Conservation (phyloP, 2,329 filamentous ascomycete genomes). For the Nigrospora sphaerica region DNA sequence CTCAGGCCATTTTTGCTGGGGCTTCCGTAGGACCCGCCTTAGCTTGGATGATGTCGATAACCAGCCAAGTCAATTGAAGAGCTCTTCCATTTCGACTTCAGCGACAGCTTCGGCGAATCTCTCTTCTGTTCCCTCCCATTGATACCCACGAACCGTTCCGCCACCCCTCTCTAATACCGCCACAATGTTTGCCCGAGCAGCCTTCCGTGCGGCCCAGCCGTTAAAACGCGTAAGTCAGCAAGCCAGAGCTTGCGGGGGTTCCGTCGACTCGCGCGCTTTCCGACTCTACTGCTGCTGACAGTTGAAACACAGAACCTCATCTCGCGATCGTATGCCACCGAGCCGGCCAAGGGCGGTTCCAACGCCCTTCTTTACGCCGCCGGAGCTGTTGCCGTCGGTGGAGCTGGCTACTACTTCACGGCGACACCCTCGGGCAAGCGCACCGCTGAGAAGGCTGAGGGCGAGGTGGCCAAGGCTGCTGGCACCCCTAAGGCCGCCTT, state of each 20-base stretch:
- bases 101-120: too few species aligned
- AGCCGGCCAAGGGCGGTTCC: conserved; percentile 46
- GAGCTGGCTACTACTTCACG: conserved; percentile 50
- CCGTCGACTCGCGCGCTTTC: conserved; percentile 9
- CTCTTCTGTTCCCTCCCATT: too few species aligned
- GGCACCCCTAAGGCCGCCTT: conserved; percentile 46
- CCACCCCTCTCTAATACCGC: background rate
- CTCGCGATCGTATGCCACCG: conserved; percentile 58
- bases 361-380: conserved; percentile 55
- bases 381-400: conserved; percentile 51
- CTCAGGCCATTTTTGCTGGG: conserved; percentile 4
- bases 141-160: background rate
- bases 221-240: conserved; percentile 43
- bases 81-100: too few species aligned
- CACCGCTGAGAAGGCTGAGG: conserved; percentile 50
- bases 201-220: conserved; percentile 46
- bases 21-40: too few species aligned
- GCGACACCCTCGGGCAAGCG: conserved; percentile 33
- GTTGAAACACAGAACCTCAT: conserved; percentile 12
- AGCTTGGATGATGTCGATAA: too few species aligned
- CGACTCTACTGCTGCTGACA: conserved; percentile 9
- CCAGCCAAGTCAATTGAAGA: too few species aligned
- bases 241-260: conserved; percentile 14
- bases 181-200: conserved; percentile 52
- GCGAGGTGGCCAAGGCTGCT: conserved; percentile 39